A percentile compares a stretch with the other conserved stretches of the same genome.
Conservation (phyloP, 768 basidiomycete species). For the Lyophyllum shimeji region DNA sequence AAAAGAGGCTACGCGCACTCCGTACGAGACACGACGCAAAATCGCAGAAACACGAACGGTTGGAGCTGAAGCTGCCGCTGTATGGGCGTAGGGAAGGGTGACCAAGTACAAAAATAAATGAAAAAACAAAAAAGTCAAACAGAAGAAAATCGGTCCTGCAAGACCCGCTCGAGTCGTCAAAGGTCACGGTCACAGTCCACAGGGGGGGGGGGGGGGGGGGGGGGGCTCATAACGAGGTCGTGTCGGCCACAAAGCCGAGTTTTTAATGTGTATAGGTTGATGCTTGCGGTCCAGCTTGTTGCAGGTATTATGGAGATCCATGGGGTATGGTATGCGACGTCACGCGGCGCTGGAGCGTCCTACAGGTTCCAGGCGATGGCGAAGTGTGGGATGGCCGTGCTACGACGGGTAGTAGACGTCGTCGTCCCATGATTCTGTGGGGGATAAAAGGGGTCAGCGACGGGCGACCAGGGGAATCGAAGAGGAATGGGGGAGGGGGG, state of each 20-base stretch:
- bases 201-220: too few relatives aligned
- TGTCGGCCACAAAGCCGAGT: background rate
- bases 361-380: background rate
- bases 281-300: too few relatives aligned
- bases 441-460: background rate
- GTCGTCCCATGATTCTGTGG: constrained; percentile 50
- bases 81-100: background rate
- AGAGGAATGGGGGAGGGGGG: background rate
- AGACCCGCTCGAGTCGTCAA: constrained; percentile 14
- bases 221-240: background rate
- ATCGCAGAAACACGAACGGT: too few relatives aligned
- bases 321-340: too few relatives aligned
- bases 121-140: background rate
- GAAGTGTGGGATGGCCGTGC: background rate
- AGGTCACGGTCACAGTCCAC: too few relatives aligned
- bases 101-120: background rate
- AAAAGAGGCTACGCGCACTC: too few relatives aligned
- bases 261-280: background rate
- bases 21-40: too few relatives aligned
- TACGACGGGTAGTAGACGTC: constrained; percentile 44
- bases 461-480: background rate
- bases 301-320: too few relatives aligned
- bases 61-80: too few relatives aligned
- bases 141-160: constrained; percentile 4
- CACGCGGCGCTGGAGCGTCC: too few relatives aligned